Percentiles rank a stretch among this genome's conserved stretches.
phyloP scores from a whole-genome alignment of 2,329 filamentous ascomycete genomes.

The Podosphaera fusca region DNA sequence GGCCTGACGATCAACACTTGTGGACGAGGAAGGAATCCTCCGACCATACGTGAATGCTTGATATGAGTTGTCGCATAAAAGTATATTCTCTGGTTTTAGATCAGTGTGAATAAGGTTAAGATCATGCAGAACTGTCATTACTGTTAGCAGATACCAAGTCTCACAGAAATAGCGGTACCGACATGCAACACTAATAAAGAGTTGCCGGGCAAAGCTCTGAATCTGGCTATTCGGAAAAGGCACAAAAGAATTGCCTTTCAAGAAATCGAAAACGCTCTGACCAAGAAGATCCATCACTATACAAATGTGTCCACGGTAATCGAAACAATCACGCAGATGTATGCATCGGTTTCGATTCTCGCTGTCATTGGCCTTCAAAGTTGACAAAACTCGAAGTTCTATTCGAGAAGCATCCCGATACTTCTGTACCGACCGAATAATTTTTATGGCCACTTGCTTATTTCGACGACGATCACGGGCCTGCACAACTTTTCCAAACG shows the following conservation, averaged over 20 bases:
- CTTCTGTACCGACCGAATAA: constrained; percentile 94
- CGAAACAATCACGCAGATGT: constrained; percentile 87
- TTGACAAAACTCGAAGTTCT: constrained; percentile 78
- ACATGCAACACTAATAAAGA: constrained; percentile 98
- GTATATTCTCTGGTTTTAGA: constrained; percentile 47
- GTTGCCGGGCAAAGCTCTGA: constrained; percentile 81
- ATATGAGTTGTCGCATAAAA: constrained; percentile 39
- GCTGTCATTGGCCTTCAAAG: constrained; percentile 72
- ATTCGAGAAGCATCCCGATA: constrained; percentile 92
- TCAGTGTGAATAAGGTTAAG: constrained; percentile 90
- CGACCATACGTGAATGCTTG: constrained; percentile 51
- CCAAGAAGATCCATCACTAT: constrained; percentile 57
- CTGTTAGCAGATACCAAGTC: constrained; percentile 3
- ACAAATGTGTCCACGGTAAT: constrained; percentile 93
- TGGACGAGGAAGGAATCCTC: constrained; percentile 43
- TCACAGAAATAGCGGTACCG: constrained; percentile 21
- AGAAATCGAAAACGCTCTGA: constrained; percentile 93
- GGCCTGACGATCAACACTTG: constrained; percentile 33
- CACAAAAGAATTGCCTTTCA: constrained; percentile 86
- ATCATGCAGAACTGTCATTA: constrained; percentile 60
- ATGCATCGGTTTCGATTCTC: constrained; percentile 92
- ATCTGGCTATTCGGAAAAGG: constrained; percentile 98
- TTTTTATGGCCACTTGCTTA: constrained; percentile 78
- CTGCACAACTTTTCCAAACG: constrained; percentile 94
- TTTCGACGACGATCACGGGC: constrained; percentile 58